Evolutionary conservation across 345 rosid genomes (phyloP).

Genomic region (Isatis tinctoria): DNA sequence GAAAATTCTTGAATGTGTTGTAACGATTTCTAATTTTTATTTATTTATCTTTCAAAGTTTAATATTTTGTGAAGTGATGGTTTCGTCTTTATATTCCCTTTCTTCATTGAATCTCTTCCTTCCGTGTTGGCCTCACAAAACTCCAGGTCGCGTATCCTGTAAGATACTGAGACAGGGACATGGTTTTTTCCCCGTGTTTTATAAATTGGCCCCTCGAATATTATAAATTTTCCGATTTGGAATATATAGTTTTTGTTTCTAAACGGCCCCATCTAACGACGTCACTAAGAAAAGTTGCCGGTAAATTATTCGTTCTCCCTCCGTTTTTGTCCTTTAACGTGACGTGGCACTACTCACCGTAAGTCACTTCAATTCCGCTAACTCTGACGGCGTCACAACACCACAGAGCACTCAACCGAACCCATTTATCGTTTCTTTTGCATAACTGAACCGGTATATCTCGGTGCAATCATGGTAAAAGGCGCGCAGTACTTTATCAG

Average conservation of each 20-base stretch:
- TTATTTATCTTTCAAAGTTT: neutral
- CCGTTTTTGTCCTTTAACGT: conserved; percentile 24
- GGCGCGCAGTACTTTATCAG: neutral
- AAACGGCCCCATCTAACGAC: conserved; percentile 28
- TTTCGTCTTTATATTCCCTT: conserved; percentile 25
- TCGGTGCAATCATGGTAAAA: neutral
- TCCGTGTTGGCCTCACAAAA: conserved; percentile 26
- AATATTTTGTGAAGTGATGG: conserved; percentile 8
- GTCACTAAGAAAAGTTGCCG: conserved; percentile 27
- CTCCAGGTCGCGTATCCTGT: conserved; percentile 28
- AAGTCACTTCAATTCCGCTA: conserved; percentile 18
- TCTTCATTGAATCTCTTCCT: neutral
- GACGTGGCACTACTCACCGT: conserved; percentile 20
- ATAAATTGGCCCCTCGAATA: conserved; percentile 15
- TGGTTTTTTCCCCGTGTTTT: neutral
- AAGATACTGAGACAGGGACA: conserved; percentile 18
- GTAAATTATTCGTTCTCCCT: conserved; percentile 27
- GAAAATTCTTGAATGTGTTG: neutral
- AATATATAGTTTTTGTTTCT: conserved; percentile 7
- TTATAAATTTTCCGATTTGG: neutral
- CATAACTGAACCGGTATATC: neutral
- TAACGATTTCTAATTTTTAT: neutral
- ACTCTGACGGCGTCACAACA: conserved; percentile 15
- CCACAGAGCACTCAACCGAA: neutral
- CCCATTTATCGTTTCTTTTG: neutral